Evolutionary conservation across 163 green algal genomes (phyloP), one percentile per base, ranked within the genome.

Genomic region (Trebouxiophyceae sp.): DNA sequence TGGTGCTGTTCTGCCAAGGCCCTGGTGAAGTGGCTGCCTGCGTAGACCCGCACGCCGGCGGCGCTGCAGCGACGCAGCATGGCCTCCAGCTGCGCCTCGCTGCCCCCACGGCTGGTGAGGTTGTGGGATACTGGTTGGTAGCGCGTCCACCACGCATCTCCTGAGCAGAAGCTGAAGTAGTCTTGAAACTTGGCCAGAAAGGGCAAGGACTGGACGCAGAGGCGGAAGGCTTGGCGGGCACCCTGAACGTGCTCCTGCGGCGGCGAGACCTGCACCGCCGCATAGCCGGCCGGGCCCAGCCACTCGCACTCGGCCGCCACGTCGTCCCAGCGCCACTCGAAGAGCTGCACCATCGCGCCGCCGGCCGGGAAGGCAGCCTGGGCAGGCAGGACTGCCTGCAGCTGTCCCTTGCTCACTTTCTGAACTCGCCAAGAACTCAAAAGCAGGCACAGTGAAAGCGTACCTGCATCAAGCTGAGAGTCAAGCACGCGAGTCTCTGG

Each of bases 111-210:
- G 56, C 58, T 72, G 45, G 23, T 54, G 6, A 72, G 24, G 19
- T 60, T 72, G 45, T 72, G 66, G 23, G 57, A 57, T 3, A 66
- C 65, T 24, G 65, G 65, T 39, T 72, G 65, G 50, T 72, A 72
- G 22, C 58, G 44, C 24, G 12, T 54, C 65, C 65, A 72, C 65
- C 65, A 72, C 7, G 1, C 27, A 33, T 7, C 7, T 19, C 33
- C 65, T 57, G 47, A 22, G 47, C 20, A 7, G 16, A 12, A 57
- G 16, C 20, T 7, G 47, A 57, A 26, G 20, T n/a, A n/a, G n/a
- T n/a, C n/a, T n/a, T n/a, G n/a, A 47, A 7, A 47, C 8, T 12
- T 47, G 39, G 8, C 8, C 12, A 23, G 12, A 12, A 7, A 47
- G 39, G 7, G 8, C 12, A n/a, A n/a, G n/a, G n/a, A n/a, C n/a